phyloP scores from a whole-genome alignment of 2,329 filamentous ascomycete genomes.

The Ophiostoma himal-ulmi region DNA sequence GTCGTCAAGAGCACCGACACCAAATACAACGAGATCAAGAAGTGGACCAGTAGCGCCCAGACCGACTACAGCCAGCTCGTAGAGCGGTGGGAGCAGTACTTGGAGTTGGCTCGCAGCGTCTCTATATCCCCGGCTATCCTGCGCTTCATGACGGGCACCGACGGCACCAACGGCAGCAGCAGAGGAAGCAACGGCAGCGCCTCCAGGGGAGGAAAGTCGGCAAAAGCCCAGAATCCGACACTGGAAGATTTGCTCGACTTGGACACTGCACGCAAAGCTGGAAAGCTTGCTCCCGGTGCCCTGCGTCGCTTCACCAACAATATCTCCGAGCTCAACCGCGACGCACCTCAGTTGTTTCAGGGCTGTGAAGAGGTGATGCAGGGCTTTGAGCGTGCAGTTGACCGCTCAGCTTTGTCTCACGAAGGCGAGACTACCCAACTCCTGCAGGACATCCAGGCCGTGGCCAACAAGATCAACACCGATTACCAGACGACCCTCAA shows the following conservation, averaged over 20 bases:
- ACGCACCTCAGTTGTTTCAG: slow-evolving; percentile 53
- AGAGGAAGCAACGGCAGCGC: background rate
- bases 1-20: slow-evolving; percentile 67
- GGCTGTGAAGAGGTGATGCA: slow-evolving; percentile 57
- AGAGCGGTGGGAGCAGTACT: slow-evolving; percentile 61
- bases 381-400: slow-evolving; percentile 55
- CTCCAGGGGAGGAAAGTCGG: background rate
- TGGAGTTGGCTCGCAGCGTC: slow-evolving; percentile 58
- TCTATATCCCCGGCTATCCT: slow-evolving; percentile 62
- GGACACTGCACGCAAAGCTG: slow-evolving; percentile 66
- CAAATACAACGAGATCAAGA: slow-evolving; percentile 63
- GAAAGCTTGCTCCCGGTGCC: slow-evolving; percentile 54
- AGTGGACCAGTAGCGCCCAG: slow-evolving; percentile 63
- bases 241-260: slow-evolving; percentile 72
- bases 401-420: slow-evolving; percentile 51
- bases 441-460: slow-evolving; percentile 76
- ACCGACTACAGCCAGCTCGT: slow-evolving; percentile 61
- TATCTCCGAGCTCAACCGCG: slow-evolving; percentile 55
- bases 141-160: slow-evolving; percentile 54
- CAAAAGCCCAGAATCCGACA: slow-evolving; percentile 38
- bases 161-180: slow-evolving; percentile 32
- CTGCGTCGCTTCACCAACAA: slow-evolving; percentile 55
- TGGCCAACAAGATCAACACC: slow-evolving; percentile 78
- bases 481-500: slow-evolving; percentile 74
- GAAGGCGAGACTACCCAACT: slow-evolving; percentile 61